Evolutionary conservation across 1,284 basidiomycete species (phyloP), one percentile per base, ranked within the genome.

Genomic region (Stereum hirsutum): DNA sequence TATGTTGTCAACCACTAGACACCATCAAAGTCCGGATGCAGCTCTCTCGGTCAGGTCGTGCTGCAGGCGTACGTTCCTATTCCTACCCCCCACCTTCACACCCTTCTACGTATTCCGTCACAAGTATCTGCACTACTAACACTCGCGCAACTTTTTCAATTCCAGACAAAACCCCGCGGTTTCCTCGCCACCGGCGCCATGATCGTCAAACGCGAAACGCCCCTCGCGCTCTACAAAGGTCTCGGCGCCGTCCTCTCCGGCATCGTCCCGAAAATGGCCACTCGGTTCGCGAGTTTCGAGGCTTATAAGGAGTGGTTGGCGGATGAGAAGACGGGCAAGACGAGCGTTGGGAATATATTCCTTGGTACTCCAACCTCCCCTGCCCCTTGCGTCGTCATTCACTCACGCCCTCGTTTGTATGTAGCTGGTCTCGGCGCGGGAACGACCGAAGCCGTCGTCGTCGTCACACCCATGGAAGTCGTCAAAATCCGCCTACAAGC

Each of bases 11-110:
- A 57, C 88, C 90, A 4, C 76, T 97, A 37, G 95, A 97, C 64
- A 97, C 94, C 24, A 97, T 97, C 74, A 97, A 97, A 73, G 94
- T 94, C 53, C 89, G 94, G 41, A 98, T 98, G 94, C 94, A 98
- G 68, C 81, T 98, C 44, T 91, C 88, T 44, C 80, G 70, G 60
- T 85, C 89, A 5, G 82, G 89, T 15, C 72, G 73, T 47, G 64
- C 69, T 23, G 77, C 85, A 45, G 93, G 92, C 41, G 92, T 95
- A 64, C 57, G 87, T 74, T n/a, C 17, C 10, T 23, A 20, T 19
- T 28, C 39, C 35, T 23, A 25, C 12, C 4, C 8, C 24, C 30
- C 49, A 25, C 8, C 27, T 31, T 10, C 15, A 14, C 42, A n/a
- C 45, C 35, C 6, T 27, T 35, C 28, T 14, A 38, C 19, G 19